phyloP scores from a whole-genome alignment of 306 rosid genomes.

The Glycyrrhiza uralensis region DNA sequence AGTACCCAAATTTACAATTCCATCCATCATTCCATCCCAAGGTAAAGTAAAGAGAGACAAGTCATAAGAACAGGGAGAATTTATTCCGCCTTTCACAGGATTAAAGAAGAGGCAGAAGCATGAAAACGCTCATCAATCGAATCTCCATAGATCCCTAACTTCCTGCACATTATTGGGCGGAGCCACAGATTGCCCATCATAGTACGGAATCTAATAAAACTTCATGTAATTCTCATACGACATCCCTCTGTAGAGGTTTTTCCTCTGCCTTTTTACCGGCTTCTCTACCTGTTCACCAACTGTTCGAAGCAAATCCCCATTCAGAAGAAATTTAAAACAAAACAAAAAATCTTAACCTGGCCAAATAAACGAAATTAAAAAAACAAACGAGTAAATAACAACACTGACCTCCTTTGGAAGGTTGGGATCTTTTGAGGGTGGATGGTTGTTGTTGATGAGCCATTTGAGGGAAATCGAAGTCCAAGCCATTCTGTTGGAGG shows the following conservation, averaged over 20 bases:
- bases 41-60: neutral
- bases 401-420: slow-evolving; percentile 40
- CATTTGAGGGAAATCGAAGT: neutral
- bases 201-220: slow-evolving; percentile 80
- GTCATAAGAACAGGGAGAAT: neutral
- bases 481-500: slow-evolving; percentile 27
- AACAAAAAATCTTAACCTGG: neutral
- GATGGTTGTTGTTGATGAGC: slow-evolving; percentile 8
- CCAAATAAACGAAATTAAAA: too few relatives aligned
- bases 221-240: slow-evolving; percentile 82
- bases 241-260: slow-evolving; percentile 85
- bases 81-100: too few relatives aligned
- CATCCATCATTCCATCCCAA: slow-evolving; percentile 13
- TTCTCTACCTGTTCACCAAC: slow-evolving; percentile 46
- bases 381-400: neutral
- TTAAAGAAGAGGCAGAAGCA: neutral
- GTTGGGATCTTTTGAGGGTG: slow-evolving; percentile 33
- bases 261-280: slow-evolving; percentile 73
- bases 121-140: too few relatives aligned
- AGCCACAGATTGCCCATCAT: slow-evolving; percentile 64
- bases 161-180: slow-evolving; percentile 48
- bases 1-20: slow-evolving; percentile 23
- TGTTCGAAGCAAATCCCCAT: slow-evolving; percentile 15
- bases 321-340: too few relatives aligned
- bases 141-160: slow-evolving; percentile 80